These are phyloP conservation scores for Intubia oerlemansii DNA, from an alignment of 2,329 filamentous ascomycete species.

Conservation along the genomic window DNA sequence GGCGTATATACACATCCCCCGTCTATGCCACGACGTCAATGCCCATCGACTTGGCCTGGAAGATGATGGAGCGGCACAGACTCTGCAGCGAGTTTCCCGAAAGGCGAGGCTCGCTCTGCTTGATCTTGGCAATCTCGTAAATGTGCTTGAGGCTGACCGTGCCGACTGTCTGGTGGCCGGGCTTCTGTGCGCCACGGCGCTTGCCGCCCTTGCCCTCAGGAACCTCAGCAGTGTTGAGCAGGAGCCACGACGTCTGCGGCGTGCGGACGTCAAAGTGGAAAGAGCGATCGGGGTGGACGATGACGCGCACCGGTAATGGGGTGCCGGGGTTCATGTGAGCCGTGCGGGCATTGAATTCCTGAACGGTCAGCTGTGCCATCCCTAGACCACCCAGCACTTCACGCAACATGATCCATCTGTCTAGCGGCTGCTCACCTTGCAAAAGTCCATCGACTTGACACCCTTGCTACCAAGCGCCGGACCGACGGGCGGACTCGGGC, in stretches of 20 bases:
- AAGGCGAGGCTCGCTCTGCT: constrained; percentile 55
- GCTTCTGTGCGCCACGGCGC: constrained; percentile 54
- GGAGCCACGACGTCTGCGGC: constrained; percentile 77
- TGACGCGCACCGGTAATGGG: constrained; percentile 77
- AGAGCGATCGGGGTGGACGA: constrained; percentile 76
- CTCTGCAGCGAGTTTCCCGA: constrained; percentile 51
- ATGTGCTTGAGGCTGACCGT: constrained; percentile 84
- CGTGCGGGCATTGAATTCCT: constrained; percentile 97
- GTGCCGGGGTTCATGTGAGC: constrained; percentile 64
- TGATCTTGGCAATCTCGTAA: constrained; percentile 95
- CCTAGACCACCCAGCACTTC: too few relatives aligned
- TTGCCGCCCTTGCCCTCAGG: constrained; percentile 52
- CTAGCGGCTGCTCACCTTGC: constrained; percentile 51
- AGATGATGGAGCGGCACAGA: constrained; percentile 53
- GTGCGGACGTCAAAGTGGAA: constrained; percentile 90
- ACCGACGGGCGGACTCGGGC: constrained; percentile 85
- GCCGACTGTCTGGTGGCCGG: constrained; percentile 60
- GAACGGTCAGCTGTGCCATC: constrained; percentile 3
- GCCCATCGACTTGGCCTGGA: constrained; percentile 54
- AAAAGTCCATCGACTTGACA: constrained; percentile 99
- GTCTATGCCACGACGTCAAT: constrained; percentile 43
- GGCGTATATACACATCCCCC: too few relatives aligned
- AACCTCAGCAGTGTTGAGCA: constrained; percentile 66
- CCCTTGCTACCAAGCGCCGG: constrained; percentile 92
- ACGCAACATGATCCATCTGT: not conserved